A percentile compares a stretch with the other conserved stretches of the same genome.
Evolutionary conservation across 2,329 filamentous ascomycete species (phyloP).

Genomic region (Cladosporium sp.): DNA sequence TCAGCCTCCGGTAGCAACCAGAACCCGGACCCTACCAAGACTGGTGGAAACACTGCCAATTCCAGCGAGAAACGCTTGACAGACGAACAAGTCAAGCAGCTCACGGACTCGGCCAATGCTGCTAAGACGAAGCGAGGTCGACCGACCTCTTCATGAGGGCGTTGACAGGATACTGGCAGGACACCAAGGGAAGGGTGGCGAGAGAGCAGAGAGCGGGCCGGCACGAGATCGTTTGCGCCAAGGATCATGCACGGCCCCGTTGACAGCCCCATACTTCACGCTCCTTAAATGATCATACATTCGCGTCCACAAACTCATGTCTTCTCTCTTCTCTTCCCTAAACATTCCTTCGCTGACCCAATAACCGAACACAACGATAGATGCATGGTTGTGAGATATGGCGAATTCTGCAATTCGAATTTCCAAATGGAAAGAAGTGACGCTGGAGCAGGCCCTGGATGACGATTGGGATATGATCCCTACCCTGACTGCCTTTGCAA

Average conservation of each 20-base stretch:
- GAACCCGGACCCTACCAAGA: not conserved
- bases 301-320: no score
- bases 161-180: no score
- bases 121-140: not conserved
- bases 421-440: slow-evolving; percentile 1
- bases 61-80: not conserved
- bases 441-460: not conserved
- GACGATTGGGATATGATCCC: slow-evolving; percentile 8
- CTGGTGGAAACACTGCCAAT: slow-evolving; percentile 2
- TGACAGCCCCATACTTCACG: no score
- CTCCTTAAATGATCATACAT: no score
- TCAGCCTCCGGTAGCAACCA: not conserved
- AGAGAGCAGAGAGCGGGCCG: no score
- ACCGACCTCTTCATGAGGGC: not conserved
- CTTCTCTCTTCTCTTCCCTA: no score
- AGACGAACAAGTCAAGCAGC: slow-evolving; percentile 4
- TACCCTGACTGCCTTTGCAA: not conserved
- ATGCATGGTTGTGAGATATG: not conserved
- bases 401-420: not conserved
- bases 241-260: no score
- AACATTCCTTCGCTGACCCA: no score
- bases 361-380: no score
- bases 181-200: no score
- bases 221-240: no score
- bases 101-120: slow-evolving; percentile 1